Base-by-base conservation (phyloP, 2,329 filamentous ascomycete genomes). In the Penicillium sp. region DNA sequence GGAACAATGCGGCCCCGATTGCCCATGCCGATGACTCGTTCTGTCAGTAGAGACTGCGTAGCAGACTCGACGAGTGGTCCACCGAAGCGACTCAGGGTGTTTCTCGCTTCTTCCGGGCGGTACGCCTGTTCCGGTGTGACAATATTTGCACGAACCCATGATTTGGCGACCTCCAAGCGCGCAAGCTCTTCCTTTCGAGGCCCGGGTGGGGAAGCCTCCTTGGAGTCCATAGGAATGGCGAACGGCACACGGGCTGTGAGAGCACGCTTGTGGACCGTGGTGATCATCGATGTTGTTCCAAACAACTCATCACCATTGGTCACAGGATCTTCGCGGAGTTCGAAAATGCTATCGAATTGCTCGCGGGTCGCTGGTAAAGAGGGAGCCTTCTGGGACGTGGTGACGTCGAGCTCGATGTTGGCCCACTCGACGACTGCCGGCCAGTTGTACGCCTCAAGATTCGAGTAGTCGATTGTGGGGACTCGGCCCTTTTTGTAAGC, bases 111-210 rank as follows among this genome's bases (percentile, higher is more conserved):
- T 4, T 50, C 51, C 0, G 74, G 59, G 34, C 71, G 58, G 56
- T 78, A 80, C 2, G 62, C 66, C 18, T 73, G 67, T 43, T 76
- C 70, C 1, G 72, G 66, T 0, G 77, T 76, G 31, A 77, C 63
- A 26, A 78, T 62, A 38, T 78, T 79, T 18, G 78, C 74, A 12
- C 77, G 73, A 42, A 78, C 70, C 75, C 74, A 80, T n/a, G 71
- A 71, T 62, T 76, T 78, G 34, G 72, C 74, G 7, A 70, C 61
- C 4, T 73, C 69, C 3, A 75, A 57, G 10, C 63, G 60, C 16
- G 63, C 54, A 13, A 65, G 52, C 12, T 67, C 58, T 16, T 49
- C 34, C 49, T 62, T 62, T 18, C 53, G 58, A 8, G 34, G 28
- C 12, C 36, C 39, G 55, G 10, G 47, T 45, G 43, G 44, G n/a